Conservation (phyloP, 2,329 filamentous ascomycete genomes). For the Thielaviopsis populi region DNA sequence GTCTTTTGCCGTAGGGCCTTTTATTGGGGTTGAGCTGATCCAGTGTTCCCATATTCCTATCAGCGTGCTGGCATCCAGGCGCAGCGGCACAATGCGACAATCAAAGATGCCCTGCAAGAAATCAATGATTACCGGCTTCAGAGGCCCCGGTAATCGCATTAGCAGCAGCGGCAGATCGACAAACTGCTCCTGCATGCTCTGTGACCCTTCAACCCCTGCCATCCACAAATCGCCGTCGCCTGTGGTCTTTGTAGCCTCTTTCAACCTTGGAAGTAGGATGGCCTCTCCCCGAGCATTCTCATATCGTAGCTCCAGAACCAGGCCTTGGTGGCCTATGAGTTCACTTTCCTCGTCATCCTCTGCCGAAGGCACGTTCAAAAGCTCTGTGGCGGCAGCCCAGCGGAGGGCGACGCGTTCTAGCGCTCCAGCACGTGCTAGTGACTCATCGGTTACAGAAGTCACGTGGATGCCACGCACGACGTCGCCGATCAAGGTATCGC, state of each 20-base stretch:
- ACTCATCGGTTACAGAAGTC: slow-evolving; percentile 27
- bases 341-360: slow-evolving; percentile 10
- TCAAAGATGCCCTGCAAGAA: slow-evolving; percentile 42
- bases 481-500: slow-evolving; percentile 42
- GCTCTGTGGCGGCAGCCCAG: slow-evolving; percentile 26
- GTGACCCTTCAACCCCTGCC: neutral
- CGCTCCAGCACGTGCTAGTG: slow-evolving; percentile 28
- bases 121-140: slow-evolving; percentile 34
- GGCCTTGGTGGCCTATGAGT: slow-evolving; percentile 18
- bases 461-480: slow-evolving; percentile 46
- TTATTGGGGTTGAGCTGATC: slow-evolving; percentile 26
- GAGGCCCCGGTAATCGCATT: slow-evolving; percentile 38
- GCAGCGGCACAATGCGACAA: slow-evolving; percentile 37
- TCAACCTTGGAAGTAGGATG: slow-evolving; percentile 31
- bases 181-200: slow-evolving; percentile 24
- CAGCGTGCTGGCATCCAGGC: slow-evolving; percentile 36
- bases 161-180: slow-evolving; percentile 37
- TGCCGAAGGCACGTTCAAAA: slow-evolving; percentile 3
- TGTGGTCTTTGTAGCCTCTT: neutral
- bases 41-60: slow-evolving; percentile 37
- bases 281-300: slow-evolving; percentile 38
- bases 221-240: neutral
- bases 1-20: slow-evolving; percentile 29
- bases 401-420: slow-evolving; percentile 34
- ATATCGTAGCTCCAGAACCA: slow-evolving; percentile 37